Conservation (phyloP, 192 early-diverging fungal species). For the Backusella morwellensis region DNA sequence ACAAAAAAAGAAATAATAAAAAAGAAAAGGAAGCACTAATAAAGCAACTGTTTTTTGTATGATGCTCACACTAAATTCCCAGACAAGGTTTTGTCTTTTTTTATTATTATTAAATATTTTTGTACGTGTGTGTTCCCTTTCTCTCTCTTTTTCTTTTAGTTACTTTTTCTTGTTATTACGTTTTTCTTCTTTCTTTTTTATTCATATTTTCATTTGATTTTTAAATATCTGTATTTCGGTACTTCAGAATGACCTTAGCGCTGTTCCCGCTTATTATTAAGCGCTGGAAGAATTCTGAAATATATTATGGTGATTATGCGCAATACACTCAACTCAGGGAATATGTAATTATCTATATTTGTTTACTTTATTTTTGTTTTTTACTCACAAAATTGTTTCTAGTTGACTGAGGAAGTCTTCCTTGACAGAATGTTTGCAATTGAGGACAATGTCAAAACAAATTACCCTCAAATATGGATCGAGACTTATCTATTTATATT, state of each 20-base stretch:
- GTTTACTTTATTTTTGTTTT: background rate
- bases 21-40: background rate
- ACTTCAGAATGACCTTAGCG: conserved; percentile 5
- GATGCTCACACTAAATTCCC: conserved; percentile 11
- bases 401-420: conserved; percentile 10
- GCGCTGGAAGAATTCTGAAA: conserved; percentile 4
- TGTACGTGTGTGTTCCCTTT: conserved; percentile 12
- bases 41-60: conserved; percentile 1
- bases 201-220: background rate
- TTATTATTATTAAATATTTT: conserved; percentile 3
- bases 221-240: background rate
- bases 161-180: background rate
- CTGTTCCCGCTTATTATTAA: conserved; percentile 3
- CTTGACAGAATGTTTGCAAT: conserved; percentile 6
- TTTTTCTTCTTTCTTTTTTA: background rate
- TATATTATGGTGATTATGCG: background rate
- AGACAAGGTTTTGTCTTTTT: conserved; percentile 1
- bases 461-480: conserved; percentile 10
- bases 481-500: conserved; percentile 24
- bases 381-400: background rate
- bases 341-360: conserved; percentile 11
- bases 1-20: background rate
- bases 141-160: background rate
- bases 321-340: conserved; percentile 11
- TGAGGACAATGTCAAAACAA: background rate